Base-by-base conservation (phyloP, 2,329 filamentous ascomycete genomes). In the Ophiostoma sp. region DNA sequence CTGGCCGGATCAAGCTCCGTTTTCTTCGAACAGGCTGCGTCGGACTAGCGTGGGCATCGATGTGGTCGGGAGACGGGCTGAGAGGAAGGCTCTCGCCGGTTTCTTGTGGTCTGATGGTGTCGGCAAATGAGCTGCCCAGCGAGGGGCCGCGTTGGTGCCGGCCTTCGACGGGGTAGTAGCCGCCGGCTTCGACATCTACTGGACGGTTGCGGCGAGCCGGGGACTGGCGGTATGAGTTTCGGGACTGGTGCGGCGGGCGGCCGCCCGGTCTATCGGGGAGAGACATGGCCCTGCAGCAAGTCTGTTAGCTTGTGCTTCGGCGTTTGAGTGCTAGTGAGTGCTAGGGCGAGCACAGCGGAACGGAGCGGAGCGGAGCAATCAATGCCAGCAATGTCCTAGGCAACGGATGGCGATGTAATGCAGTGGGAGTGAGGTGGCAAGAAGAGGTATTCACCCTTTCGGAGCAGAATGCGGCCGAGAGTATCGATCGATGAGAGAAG, bases 1-100 rank as follows among this genome's bases (percentile, higher is more conserved):
- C 95, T 0, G 95, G 95, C 72, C 91, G 86, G 77, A 99, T 89
- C 73, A 99, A 83, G 79, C 92, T 97, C 78, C 91, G 89, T 81
- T 98, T 98, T 75, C 94, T 88, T 72, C 81, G 77, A 72, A 86
- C 78, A 54, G 79, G 77, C 68, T 80, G 77, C 69, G 80, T 74
- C n/a, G 78, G 72, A n/a, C n/a, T 44, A 44, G 66, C 54, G 20
- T 57, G 69, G 27, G 70, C 62, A 7, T 67, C 73, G 67, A 71
- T 72, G 68, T 71, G 75, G 48, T 80, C 80, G 64, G 76, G 77
- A n/a, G 81, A 81, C 39, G 84, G 83, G 64, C 84, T 86, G 76
- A 87, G 80, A 76, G 84, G 85, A 73, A 82, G 78, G 74, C 78
- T 83, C 77, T 89, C 87, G 81, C 82, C 82, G 77, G 84, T 83